Evolutionary conservation across 2,329 filamentous ascomycete species (phyloP).

Genomic region (Daldinia eschscholtzii): DNA sequence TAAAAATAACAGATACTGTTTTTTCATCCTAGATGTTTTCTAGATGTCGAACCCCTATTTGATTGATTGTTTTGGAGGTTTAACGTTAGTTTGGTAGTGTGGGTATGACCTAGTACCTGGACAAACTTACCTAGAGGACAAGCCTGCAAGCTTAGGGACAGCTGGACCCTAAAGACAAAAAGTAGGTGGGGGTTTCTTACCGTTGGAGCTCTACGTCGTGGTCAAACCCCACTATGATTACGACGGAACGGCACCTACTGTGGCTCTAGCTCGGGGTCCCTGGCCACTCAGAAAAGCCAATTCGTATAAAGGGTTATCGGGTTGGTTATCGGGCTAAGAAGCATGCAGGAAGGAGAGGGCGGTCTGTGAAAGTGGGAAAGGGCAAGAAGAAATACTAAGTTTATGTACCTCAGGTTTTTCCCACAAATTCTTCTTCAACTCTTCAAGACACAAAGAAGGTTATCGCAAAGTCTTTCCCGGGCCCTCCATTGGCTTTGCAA

Average conservation of each 20-base stretch:
- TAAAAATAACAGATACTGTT: background rate
- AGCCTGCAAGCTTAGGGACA: background rate
- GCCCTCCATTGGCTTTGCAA: constrained; percentile 44
- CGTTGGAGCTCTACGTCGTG: constrained; percentile 16
- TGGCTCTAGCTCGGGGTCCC: constrained; percentile 40
- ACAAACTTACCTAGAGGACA: background rate
- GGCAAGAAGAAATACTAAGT: constrained; percentile 28
- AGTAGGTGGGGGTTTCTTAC: constrained; percentile 10
- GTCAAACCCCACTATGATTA: constrained; percentile 33
- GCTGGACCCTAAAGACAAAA: background rate
- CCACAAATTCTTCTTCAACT: constrained; percentile 40
- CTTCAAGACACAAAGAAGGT: constrained; percentile 29
- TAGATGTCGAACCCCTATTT: constrained; percentile 6
- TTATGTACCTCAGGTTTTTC: constrained; percentile 23
- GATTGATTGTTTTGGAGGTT: constrained; percentile 5
- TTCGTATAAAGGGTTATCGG: constrained; percentile 29
- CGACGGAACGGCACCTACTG: constrained; percentile 35
- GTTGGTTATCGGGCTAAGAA: constrained; percentile 16
- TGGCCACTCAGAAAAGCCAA: constrained; percentile 43
- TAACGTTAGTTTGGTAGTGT: background rate
- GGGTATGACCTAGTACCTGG: constrained; percentile 4
- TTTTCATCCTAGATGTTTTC: background rate
- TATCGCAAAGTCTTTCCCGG: constrained; percentile 34
- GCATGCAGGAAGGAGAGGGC: constrained; percentile 41
- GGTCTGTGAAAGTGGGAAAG: constrained; percentile 46